Evolutionary conservation across 306 rosid species (phyloP).

Genomic region (Albizia julibrissin): DNA sequence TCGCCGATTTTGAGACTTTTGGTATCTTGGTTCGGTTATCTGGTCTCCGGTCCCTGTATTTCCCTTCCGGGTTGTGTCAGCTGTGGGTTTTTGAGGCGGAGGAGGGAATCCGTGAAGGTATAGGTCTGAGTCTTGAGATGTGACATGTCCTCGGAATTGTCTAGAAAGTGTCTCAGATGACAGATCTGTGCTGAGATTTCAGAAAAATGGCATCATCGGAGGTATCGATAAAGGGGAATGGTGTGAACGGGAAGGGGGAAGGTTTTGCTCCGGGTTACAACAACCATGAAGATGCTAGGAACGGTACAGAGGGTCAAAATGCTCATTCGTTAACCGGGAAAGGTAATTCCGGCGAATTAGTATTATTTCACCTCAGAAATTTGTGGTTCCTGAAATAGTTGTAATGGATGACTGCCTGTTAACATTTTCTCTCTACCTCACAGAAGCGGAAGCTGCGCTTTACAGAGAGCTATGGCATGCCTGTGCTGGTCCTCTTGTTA

Average conservation of each 20-base stretch:
- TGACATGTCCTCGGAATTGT: constrained; percentile 15
- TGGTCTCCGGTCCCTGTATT: neutral
- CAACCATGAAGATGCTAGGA: constrained; percentile 42
- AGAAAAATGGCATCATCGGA: constrained; percentile 70
- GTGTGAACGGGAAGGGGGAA: constrained; percentile 44
- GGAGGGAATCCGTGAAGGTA: constrained; percentile 1
- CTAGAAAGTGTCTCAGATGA: constrained; percentile 42
- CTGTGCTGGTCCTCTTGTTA: constrained; percentile 93
- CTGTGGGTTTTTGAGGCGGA: neutral
- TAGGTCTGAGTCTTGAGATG: neutral
- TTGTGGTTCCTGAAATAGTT: neutral
- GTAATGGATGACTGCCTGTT: neutral
- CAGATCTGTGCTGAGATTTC: constrained; percentile 65
- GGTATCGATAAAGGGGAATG: constrained; percentile 55
- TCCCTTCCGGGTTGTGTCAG: neutral
- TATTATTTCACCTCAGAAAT: constrained; percentile 3
- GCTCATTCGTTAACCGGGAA: constrained; percentile 39
- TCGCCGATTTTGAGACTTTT: neutral
- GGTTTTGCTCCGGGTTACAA: constrained; percentile 40
- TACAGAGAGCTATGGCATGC: constrained; percentile 93
- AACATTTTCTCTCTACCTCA: neutral
- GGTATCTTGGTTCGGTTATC: neutral
- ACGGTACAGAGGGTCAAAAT: constrained; percentile 39
- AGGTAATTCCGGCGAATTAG: constrained; percentile 31
- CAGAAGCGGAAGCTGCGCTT: constrained; percentile 79